Base-by-base conservation (phyloP, 2,329 filamentous ascomycete genomes). In the Chaetothyriales sp. region DNA sequence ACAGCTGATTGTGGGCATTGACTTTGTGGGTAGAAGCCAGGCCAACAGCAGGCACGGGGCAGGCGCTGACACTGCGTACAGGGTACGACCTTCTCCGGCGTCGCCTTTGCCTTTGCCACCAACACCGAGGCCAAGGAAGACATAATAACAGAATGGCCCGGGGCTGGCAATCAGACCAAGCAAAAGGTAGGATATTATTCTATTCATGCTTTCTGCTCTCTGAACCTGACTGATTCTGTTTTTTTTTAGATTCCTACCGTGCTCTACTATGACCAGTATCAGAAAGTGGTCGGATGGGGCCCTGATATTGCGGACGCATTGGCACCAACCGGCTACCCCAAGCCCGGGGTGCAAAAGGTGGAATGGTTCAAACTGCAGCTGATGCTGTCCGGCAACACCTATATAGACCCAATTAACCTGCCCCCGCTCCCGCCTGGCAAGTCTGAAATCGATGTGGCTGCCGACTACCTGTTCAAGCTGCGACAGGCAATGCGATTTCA, bases 321-420 rank as follows among this genome's bases (percentile, higher is more conserved):
- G 58, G 90, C 92, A 49, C 92, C 92, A 26, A 96, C 92, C 43
- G 92, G 92, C 56, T 96, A 96, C 68, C 92, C 92, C 60, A 96
- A 96, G 74, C 86, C 86, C 32, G 90, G 90, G 57, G 90, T 98
- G 60, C 92, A 96, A 70, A 96, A 96, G 73, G 90, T 96, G 20
- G 92, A 96, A 72, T 98, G 92, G 92, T 96, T 98, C 78, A 96
- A 96, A 75, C 78, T 98, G 60, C 92, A 98, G 72, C 80, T 98
- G 51, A 96, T 96, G 92, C 78, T 95, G 56, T 95, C 88, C 53
- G 92, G 92, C 57, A 96, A 96, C 75, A 96, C 92, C 44, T 96
- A 96, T 69, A 96, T 96, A 65, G 92, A 96, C 68, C 92, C 92
- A 55, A 96, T 96, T 73, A 96, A 96, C 77, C 80, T 98, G 59